Conservation (phyloP, 225 moss, liverwort and hornwort species). For the Takakia lepidozioides region DNA sequence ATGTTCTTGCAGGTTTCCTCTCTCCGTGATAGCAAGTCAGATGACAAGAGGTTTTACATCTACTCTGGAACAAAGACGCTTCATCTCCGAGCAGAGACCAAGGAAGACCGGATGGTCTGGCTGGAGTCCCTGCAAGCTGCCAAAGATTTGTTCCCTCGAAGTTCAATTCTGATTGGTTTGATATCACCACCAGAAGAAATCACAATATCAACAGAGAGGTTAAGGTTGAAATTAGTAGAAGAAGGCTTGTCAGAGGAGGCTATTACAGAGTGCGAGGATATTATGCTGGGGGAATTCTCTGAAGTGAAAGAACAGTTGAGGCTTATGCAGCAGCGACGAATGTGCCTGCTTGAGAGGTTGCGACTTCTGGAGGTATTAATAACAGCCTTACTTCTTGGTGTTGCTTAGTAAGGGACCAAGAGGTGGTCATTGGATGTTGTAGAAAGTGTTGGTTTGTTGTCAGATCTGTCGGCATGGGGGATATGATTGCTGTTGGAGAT, state of each 20-base stretch:
- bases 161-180: constrained; percentile 51
- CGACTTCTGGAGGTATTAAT: constrained; percentile 86
- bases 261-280: constrained; percentile 77
- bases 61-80: constrained; percentile 95
- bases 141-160: constrained; percentile 77
- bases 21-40: constrained; percentile 82
- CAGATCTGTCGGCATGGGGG: no score
- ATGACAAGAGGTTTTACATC: constrained; percentile 96
- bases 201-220: constrained; percentile 67
- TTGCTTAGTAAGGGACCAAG: no score
- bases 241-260: constrained; percentile 69
- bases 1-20: constrained; percentile 59
- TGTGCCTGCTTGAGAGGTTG: constrained; percentile 73
- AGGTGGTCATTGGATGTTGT: no score
- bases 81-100: constrained; percentile 84
- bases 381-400: no score
- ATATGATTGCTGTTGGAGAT: no score
- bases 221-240: constrained; percentile 49
- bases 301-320: constrained; percentile 77
- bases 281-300: constrained; percentile 71
- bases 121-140: constrained; percentile 56
- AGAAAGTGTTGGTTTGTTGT: no score
- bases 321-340: constrained; percentile 71
- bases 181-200: constrained; percentile 66
- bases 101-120: constrained; percentile 69